Base-by-base conservation (phyloP, 2,329 filamentous ascomycete genomes). In the Malbranchea zuffiana region DNA sequence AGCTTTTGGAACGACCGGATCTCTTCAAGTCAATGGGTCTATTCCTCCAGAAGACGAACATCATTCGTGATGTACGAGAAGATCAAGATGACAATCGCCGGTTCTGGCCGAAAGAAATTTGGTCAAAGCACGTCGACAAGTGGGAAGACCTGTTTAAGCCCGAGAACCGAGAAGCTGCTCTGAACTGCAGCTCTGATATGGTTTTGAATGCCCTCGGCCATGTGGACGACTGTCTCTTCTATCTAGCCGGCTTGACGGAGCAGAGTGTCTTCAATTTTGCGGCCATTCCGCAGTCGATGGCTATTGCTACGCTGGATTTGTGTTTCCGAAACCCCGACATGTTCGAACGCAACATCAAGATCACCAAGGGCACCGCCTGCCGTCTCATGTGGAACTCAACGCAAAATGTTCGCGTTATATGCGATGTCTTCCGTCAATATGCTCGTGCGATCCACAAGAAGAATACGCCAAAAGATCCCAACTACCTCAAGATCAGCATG, bases 201-300 rank as follows among this genome's bases (percentile, higher is more conserved):
- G 78, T 96, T 5, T 69, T 96, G 41, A 85, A 90, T 51, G 84
- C 88, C 4, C 69, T 98, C 28, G 77, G 78, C 54, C 82, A 93
- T 49, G 81, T 75, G 3, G 86, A 95, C 46, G 86, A 96, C 55
- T 96, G 88, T 56, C 65, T 98, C n/a, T 95, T 87, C 68, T 98
- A 96, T 65, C 85, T 98, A 67, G 88, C 88, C 4, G 90, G 83
- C 31, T 76, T 98, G 46, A 80, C 80, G 48, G 90, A 98, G 56
- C 90, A 98, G 66, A 93, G 85, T 56, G 85, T 94, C 17, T 98
- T 98, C 75, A 98, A 98, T 71, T 98, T 98, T 60, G 86, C 86
- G 32, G 88, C 88, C 39, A 98, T 98, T 46, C 90, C 90, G 2
- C 90, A 98, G 62, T 71, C 78, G 46, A 98, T 98, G 90, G 90